These are phyloP conservation scores for Oryza punctata DNA, from an alignment of 176 grass and related monocot genomes.

Conservation along the genomic window DNA sequence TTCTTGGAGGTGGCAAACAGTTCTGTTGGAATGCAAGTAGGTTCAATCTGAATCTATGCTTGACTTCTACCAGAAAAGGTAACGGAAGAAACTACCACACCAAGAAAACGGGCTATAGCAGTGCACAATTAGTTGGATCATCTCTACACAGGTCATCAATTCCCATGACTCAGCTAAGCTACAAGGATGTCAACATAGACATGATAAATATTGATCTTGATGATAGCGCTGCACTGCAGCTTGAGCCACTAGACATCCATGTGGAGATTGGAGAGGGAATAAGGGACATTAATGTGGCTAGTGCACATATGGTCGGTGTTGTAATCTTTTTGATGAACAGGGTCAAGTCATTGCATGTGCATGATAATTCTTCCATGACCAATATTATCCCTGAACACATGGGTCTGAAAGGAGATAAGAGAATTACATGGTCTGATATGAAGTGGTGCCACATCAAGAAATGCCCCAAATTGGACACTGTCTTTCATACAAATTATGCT, in stretches of 20 bases:
- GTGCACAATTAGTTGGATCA: too few relatives aligned
- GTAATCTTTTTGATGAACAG: too few relatives aligned
- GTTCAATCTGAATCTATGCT: too few relatives aligned
- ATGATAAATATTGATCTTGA: not conserved
- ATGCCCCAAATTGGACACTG: too few relatives aligned
- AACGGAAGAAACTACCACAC: too few relatives aligned
- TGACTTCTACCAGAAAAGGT: too few relatives aligned
- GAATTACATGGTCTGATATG: accelerated
- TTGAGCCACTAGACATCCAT: not conserved
- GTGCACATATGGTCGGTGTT: too few relatives aligned
- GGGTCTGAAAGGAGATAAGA: too few relatives aligned
- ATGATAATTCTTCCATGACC: not conserved
- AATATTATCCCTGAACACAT: not conserved
- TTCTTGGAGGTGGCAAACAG: too few relatives aligned
- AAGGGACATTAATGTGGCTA: not conserved
- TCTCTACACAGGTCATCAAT: not conserved
- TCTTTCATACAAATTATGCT: accelerated
- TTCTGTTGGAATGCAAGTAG: too few relatives aligned
- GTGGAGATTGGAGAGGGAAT: conserved; percentile 1
- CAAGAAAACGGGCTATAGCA: too few relatives aligned
- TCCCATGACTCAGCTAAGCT: not conserved
- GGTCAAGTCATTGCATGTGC: not conserved
- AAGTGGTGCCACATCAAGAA: not conserved
- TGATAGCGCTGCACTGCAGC: not conserved
- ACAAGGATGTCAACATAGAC: not conserved